These are phyloP conservation scores for Dactylellina leptospora DNA, from an alignment of 2,329 filamentous ascomycete genomes.

Conservation along the genomic window DNA sequence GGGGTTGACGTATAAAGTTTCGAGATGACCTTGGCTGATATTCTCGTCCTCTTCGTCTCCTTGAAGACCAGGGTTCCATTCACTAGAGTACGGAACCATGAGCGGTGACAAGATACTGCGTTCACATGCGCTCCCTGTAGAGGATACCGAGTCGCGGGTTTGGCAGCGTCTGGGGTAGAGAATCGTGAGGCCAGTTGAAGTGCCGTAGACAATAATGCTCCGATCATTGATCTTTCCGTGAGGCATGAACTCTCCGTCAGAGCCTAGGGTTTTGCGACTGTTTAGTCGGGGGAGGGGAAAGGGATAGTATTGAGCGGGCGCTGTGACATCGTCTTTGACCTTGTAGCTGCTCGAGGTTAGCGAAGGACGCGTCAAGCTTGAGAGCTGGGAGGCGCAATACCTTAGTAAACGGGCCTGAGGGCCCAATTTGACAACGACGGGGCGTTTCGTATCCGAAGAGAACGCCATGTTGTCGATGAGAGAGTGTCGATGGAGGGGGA, in stretches of 20 bases:
- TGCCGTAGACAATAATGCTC: constrained; percentile 39
- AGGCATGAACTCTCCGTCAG: not conserved
- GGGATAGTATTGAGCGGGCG: constrained; percentile 33
- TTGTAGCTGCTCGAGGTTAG: constrained; percentile 8
- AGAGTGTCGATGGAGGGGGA: not conserved
- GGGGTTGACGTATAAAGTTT: not conserved
- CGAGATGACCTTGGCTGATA: not conserved
- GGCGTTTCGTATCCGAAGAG: constrained; percentile 9
- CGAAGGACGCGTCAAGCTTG: constrained; percentile 18
- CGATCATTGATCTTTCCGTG: constrained; percentile 4
- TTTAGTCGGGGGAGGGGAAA: constrained; percentile 13
- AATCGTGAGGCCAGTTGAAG: constrained; percentile 30
- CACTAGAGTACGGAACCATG: not conserved
- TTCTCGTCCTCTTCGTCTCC: not conserved
- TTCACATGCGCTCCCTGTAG: no score
- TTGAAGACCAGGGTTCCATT: not conserved
- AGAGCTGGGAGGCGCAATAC: not conserved
- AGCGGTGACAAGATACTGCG: no score
- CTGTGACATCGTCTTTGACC: constrained; percentile 33
- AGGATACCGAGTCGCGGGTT: not conserved
- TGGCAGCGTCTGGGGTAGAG: constrained; percentile 25
- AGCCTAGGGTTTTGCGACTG: not conserved
- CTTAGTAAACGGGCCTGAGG: constrained; percentile 26
- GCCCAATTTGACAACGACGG: constrained; percentile 5
- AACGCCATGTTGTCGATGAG: not conserved